Base-by-base conservation (phyloP, 495 filamentous ascomycete species). In the Penicillium tannophilum region DNA sequence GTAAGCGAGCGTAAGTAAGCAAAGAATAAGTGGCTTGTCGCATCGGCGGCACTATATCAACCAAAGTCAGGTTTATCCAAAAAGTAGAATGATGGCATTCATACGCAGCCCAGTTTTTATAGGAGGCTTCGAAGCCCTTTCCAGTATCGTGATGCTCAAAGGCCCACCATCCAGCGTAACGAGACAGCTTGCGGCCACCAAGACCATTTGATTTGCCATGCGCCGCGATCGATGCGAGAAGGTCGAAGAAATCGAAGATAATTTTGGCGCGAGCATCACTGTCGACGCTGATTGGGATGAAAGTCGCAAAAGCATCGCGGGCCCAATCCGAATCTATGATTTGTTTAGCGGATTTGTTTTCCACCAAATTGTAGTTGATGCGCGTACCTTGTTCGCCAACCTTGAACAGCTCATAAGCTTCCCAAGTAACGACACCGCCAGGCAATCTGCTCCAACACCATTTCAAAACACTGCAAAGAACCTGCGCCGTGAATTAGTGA, bases 101-200 rank as follows among this genome's bases (percentile, higher is more conserved):
- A 53, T 71, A 88, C 86, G 73, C 81, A 63, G 81, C 77, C 94
- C 94, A 98, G 17, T 84, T 84, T 64, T 88, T 91, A 74, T 98
- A 98, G 23, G 93, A 91, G 41, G 90, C 91, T 54, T 98, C 93
- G 66, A 98, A 98, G n/a, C 95, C 95, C 72, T 87, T 93, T 50
- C 70, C 89, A 10, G 81, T 81, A 65, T 98, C 93, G 12, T 72
- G 82, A 62, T 94, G 90, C 66, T 97, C 95, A 73, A 98, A 98
- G 0, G 94, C 93, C 94, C 94, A 98, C 94, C 94, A 98, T 55
- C 93, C 92, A 30, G 95, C 94, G 77, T 97, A 89, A 57, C 94
- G 83, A 6, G 94, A 98, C 36, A 98, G 81, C 72, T 98, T 98
- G 49, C 95, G 84, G 6, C 95, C 94, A 52, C 92, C 91, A 58